A percentile compares a stretch with the other conserved stretches of the same genome.
Evolutionary conservation across 169 alveolate species (phyloP).

Genomic region (Sarcocystis neurona): DNA sequence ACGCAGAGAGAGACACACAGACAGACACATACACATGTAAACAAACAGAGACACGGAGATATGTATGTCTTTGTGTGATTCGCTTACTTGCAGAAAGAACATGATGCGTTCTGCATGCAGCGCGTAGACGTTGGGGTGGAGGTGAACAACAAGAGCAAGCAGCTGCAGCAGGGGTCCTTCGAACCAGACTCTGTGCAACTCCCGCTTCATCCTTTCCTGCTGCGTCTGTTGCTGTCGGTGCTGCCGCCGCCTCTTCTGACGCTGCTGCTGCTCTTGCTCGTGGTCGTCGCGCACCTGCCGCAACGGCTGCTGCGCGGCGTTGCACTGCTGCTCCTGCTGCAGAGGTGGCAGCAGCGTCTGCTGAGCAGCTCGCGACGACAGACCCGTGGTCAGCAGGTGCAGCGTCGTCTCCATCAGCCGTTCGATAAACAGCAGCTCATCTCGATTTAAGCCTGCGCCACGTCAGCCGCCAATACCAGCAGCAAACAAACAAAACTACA

Average conservation of each 20-base stretch:
- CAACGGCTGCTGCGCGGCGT: not conserved
- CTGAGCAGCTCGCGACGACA: not conserved
- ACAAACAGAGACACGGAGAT: no score
- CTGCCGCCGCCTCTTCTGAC: no score
- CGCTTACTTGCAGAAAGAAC: constrained; percentile 12
- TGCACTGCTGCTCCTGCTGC: not conserved
- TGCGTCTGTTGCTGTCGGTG: no score
- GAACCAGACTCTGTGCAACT: no score
- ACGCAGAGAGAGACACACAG: no score
- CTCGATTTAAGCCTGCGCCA: not conserved
- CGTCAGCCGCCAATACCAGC: not conserved
- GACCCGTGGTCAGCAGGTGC: no score
- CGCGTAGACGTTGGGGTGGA: constrained; percentile 62
- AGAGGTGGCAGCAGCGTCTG: not conserved
- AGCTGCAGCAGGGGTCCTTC: constrained; percentile 19
- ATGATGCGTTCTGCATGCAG: constrained; percentile 57
- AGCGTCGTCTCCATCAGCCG: constrained; percentile 60
- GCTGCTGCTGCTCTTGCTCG: no score
- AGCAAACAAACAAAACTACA: not conserved
- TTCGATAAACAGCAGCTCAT: constrained; percentile 59
- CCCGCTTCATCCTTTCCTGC: no score
- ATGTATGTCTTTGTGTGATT: no score
- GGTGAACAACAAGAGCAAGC: constrained; percentile 51
- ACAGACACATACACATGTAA: no score
- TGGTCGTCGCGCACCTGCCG: no score